phyloP scores from a whole-genome alignment of 2,329 filamentous ascomycete species.

The Clarireedia homoeocarpa region DNA sequence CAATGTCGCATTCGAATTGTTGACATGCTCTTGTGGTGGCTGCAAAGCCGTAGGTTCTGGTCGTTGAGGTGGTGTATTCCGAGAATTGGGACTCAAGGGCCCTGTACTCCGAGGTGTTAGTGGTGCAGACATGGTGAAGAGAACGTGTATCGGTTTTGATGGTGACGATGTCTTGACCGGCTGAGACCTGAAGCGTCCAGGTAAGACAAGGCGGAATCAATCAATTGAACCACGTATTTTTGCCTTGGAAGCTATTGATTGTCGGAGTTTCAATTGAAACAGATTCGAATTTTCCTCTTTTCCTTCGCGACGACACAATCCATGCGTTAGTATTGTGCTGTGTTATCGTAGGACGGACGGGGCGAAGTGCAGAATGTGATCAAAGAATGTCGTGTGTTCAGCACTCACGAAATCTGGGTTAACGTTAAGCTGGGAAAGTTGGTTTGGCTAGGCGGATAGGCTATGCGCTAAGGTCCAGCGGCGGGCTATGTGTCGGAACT shows the following conservation, averaged over 20 bases:
- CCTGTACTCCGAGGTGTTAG: slow-evolving; percentile 12
- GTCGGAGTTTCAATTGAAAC: neutral
- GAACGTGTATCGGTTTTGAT: neutral
- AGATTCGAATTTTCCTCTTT: neutral
- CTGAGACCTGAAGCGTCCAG: neutral
- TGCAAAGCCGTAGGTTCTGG: slow-evolving; percentile 24
- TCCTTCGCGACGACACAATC: neutral
- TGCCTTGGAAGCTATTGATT: too few relatives aligned
- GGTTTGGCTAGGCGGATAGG: too few relatives aligned
- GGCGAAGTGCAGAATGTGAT: neutral
- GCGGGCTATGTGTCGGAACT: too few relatives aligned
- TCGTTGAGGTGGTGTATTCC: slow-evolving; percentile 11
- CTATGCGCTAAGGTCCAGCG: too few relatives aligned
- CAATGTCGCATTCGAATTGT: slow-evolving; percentile 14
- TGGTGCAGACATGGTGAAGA: slow-evolving; percentile 18
- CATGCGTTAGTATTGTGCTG: neutral
- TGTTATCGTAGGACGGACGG: neutral
- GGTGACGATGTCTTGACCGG: neutral
- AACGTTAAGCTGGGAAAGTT: too few relatives aligned
- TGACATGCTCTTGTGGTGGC: slow-evolving; percentile 7
- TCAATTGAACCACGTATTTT: too few relatives aligned
- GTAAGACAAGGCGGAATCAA: neutral
- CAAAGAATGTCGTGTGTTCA: neutral
- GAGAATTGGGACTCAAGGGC: slow-evolving; percentile 10
- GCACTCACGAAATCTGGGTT: neutral